Conservation (phyloP, 345 rosid species). For the Camelina hispida region DNA sequence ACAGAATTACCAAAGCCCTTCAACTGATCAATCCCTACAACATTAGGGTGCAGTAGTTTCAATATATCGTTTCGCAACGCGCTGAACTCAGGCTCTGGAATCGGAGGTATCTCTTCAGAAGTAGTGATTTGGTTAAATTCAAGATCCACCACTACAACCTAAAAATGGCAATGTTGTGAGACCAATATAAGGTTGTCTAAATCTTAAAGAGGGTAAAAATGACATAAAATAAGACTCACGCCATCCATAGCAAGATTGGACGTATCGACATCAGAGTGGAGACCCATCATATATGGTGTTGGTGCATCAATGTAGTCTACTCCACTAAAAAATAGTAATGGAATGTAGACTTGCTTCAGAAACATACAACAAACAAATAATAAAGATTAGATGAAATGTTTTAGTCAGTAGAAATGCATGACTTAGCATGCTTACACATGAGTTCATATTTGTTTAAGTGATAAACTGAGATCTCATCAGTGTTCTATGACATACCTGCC, state of each 20-base stretch:
- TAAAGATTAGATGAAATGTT: constrained; percentile 34
- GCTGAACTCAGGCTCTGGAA: constrained; percentile 97
- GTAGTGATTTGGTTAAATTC: constrained; percentile 85
- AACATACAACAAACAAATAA: constrained; percentile 59
- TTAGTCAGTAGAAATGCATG: constrained; percentile 26
- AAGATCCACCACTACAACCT: constrained; percentile 98
- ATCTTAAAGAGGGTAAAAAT: constrained; percentile 25
- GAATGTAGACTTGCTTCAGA: constrained; percentile 99
- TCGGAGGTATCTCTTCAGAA: constrained; percentile 87
- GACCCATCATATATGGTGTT: constrained; percentile 99
- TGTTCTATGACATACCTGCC: constrained; percentile 71
- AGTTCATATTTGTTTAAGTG: constrained; percentile 17
- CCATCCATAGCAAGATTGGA: constrained; percentile 91
- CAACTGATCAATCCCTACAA: constrained; percentile 87
- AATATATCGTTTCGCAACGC: constrained; percentile 74
- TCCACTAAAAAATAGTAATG: constrained; percentile 99
- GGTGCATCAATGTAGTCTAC: constrained; percentile 99
- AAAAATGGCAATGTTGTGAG: constrained; percentile 42
- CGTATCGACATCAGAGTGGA: constrained; percentile 93
- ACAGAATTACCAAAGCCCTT: constrained; percentile 57
- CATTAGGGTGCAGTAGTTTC: constrained; percentile 82
- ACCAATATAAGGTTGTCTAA: constrained; percentile 22
- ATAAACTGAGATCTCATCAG: constrained; percentile 26
- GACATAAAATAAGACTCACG: constrained; percentile 60
- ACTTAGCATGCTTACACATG: constrained; percentile 26